Evolutionary conservation across 805 yeast genomes (phyloP).

Genomic region (Barnettozyma californica): DNA sequence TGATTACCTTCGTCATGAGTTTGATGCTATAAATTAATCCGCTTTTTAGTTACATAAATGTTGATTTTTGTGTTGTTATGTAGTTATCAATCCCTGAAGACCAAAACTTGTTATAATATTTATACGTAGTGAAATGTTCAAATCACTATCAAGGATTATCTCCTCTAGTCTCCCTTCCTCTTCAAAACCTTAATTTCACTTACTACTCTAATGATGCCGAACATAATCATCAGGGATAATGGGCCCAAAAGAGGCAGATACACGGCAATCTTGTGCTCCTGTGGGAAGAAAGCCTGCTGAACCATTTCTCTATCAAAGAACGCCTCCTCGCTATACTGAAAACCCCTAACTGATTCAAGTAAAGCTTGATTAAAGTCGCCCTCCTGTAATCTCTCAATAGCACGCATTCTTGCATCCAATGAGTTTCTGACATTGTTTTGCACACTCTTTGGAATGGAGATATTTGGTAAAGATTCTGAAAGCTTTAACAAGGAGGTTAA

Average conservation of each 20-base stretch:
- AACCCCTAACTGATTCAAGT: constrained; percentile 43
- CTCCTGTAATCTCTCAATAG: constrained; percentile 24
- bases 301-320: constrained; percentile 94
- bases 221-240: constrained; percentile 52
- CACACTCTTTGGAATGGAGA: constrained; percentile 78
- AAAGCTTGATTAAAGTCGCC: constrained; percentile 46
- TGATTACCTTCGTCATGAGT: constrained; percentile 3
- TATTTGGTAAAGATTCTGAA: constrained; percentile 62
- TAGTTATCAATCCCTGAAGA: neutral
- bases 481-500: constrained; percentile 67
- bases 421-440: constrained; percentile 50
- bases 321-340: constrained; percentile 48
- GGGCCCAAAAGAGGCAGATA: constrained; percentile 91
- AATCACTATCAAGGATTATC: constrained; percentile 6
- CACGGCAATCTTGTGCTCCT: constrained; percentile 92
- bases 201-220: constrained; percentile 45
- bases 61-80: neutral
- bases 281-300: constrained; percentile 91
- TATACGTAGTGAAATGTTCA: neutral
- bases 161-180: constrained; percentile 11
- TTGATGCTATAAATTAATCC: neutral
- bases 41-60: neutral
- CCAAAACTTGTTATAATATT: neutral
- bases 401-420: constrained; percentile 32
- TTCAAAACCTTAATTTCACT: constrained; percentile 30